These are phyloP conservation scores for Bipolaris bicolor DNA, from an alignment of 2,329 filamentous ascomycete genomes.

Conservation along the genomic window DNA sequence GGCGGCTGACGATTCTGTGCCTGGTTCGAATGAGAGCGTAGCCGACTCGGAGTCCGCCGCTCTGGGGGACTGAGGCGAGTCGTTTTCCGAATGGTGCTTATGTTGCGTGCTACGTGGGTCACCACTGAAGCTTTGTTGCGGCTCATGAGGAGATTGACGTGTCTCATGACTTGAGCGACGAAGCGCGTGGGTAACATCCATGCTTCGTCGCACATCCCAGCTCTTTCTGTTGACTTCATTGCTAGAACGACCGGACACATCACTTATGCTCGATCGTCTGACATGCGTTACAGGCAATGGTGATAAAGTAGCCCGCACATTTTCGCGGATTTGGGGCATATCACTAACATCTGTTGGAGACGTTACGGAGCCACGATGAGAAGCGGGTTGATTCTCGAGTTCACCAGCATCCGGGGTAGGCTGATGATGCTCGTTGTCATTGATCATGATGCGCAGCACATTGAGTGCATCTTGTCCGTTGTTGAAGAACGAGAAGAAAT, in stretches of 20 bases:
- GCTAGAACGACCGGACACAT: constrained; percentile 52
- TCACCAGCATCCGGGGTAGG: constrained; percentile 13
- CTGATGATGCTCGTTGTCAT: constrained; percentile 61
- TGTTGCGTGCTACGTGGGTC: constrained; percentile 61
- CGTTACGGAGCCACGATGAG: constrained; percentile 15
- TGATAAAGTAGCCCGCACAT: constrained; percentile 54
- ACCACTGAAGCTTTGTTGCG: constrained; percentile 67
- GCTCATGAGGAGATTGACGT: constrained; percentile 42
- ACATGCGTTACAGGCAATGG: constrained; percentile 46
- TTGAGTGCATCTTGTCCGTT: constrained; percentile 83
- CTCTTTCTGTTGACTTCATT: constrained; percentile 41
- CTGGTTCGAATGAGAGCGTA: constrained; percentile 74
- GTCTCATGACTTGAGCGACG: constrained; percentile 39
- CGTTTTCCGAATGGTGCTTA: constrained; percentile 57
- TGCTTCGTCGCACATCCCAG: constrained; percentile 50
- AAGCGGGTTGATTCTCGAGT: constrained; percentile 20
- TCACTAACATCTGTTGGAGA: constrained; percentile 30
- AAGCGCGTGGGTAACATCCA: constrained; percentile 61
- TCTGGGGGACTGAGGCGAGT: constrained; percentile 57
- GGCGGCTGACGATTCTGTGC: constrained; percentile 73
- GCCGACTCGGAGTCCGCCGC: constrained; percentile 74
- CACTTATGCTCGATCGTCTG: constrained; percentile 49
- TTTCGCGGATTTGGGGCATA: constrained; percentile 42
- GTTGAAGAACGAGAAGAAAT: constrained; percentile 96
- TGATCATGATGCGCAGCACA: constrained; percentile 74